A percentile compares a stretch with the other conserved stretches of the same genome.
Evolutionary conservation across 1,139 yeast genomes (phyloP).

Genomic region (Hansenula sp.): DNA sequence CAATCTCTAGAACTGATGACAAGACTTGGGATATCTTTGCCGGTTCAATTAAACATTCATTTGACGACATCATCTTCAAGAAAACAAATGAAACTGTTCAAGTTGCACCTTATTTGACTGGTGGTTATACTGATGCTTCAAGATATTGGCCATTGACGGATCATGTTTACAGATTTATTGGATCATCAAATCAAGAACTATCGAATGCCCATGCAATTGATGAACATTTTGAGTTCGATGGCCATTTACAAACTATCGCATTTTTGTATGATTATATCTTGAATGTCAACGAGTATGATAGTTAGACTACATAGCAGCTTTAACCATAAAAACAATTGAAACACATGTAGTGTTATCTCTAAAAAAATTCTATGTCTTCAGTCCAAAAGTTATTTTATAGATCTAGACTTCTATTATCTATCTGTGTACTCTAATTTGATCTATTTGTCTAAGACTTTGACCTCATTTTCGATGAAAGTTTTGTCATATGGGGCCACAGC

Average conservation of each 20-base stretch:
- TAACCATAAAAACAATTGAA: neutral
- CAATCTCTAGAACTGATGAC: conserved; percentile 46
- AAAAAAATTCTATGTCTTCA: too few species aligned
- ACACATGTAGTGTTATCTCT: neutral
- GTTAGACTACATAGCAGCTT: neutral
- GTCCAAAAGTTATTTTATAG: too few species aligned
- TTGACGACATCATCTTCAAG: conserved; percentile 41
- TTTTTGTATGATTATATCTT: conserved; percentile 48
- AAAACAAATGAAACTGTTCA: conserved; percentile 29
- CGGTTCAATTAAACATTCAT: conserved; percentile 55
- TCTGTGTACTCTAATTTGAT: neutral
- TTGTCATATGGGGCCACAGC: conserved; percentile 30
- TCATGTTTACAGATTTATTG: conserved; percentile 51
- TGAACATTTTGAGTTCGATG: conserved; percentile 43
- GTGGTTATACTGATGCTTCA: conserved; percentile 62
- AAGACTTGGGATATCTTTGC: conserved; percentile 50
- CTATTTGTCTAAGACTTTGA: conserved; percentile 24
- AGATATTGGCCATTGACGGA: conserved; percentile 56
- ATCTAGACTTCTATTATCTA: neutral
- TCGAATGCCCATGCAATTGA: conserved; percentile 46
- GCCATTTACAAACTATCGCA: conserved; percentile 48
- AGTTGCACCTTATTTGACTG: conserved; percentile 47
- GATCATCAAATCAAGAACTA: conserved; percentile 29
- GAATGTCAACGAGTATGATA: conserved; percentile 22
- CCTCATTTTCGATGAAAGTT: conserved; percentile 32